Conservation (phyloP, 345 rosid genomes). For the Syzygium jambos region DNA sequence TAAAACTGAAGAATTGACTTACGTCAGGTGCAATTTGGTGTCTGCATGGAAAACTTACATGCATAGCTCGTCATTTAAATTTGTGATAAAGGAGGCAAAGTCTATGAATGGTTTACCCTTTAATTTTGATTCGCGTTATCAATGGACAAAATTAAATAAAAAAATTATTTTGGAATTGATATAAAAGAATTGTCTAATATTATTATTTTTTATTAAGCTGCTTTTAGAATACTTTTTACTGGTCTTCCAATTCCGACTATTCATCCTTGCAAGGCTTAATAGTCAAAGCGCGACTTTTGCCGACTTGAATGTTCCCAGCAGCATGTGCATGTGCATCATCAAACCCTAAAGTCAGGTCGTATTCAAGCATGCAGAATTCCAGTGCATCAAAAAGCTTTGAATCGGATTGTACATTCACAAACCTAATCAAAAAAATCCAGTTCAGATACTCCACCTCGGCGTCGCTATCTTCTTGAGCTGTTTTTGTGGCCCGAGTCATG, state of each 20-base stretch:
- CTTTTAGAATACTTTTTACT: neutral
- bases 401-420: neutral
- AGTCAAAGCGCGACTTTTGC: neutral
- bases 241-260: neutral
- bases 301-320: neutral
- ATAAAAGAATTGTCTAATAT: neutral
- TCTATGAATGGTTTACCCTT: neutral
- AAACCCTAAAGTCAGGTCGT: neutral
- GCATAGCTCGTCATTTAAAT: neutral
- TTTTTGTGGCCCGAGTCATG: neutral
- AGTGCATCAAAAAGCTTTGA: neutral
- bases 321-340: neutral
- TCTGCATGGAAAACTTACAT: neutral
- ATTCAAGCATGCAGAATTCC: neutral
- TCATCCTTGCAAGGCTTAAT: neutral
- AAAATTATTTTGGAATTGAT: neutral
- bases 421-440: neutral
- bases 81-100: neutral
- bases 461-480: neutral
- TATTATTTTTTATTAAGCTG: neutral
- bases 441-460: neutral
- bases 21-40: neutral
- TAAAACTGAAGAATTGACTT: neutral
- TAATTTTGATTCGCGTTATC: neutral
- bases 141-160: neutral